These are phyloP conservation scores for Spencermartinsiella europaea DNA, from an alignment of 805 yeast genomes.

Conservation along the genomic window DNA sequence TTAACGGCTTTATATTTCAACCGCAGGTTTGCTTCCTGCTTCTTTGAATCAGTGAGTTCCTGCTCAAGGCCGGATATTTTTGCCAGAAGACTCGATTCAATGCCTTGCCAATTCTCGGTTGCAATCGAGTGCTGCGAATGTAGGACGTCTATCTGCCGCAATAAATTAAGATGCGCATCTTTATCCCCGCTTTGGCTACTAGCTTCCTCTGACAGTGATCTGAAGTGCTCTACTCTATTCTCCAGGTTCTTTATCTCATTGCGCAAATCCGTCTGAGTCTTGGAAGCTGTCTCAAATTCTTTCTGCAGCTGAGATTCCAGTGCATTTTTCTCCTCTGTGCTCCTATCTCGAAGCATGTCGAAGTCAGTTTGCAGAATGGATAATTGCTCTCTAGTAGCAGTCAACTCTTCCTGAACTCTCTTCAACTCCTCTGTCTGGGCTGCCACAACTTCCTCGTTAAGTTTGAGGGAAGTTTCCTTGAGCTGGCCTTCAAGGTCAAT, in stretches of 20 bases:
- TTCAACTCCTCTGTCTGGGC: conserved; percentile 27
- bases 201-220: conserved; percentile 54
- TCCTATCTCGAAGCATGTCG: conserved; percentile 34
- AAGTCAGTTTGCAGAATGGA: conserved; percentile 30
- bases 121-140: conserved; percentile 72
- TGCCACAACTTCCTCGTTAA: conserved; percentile 25
- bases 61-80: conserved; percentile 36
- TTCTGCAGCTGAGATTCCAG: conserved; percentile 28
- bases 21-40: conserved; percentile 17
- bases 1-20: conserved; percentile 16
- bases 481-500: conserved; percentile 26
- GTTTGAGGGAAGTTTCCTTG: conserved; percentile 23
- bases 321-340: conserved; percentile 10
- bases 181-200: conserved; percentile 26
- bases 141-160: conserved; percentile 46
- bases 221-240: conserved; percentile 59
- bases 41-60: conserved; percentile 18
- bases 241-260: conserved; percentile 48
- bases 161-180: conserved; percentile 33
- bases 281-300: conserved; percentile 28
- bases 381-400: conserved; percentile 28
- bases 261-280: conserved; percentile 23
- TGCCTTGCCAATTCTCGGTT: conserved; percentile 75
- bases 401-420: conserved; percentile 25
- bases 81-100: conserved; percentile 59